phyloP scores from a whole-genome alignment of 345 rosid genomes.

The Turnera subulata region DNA sequence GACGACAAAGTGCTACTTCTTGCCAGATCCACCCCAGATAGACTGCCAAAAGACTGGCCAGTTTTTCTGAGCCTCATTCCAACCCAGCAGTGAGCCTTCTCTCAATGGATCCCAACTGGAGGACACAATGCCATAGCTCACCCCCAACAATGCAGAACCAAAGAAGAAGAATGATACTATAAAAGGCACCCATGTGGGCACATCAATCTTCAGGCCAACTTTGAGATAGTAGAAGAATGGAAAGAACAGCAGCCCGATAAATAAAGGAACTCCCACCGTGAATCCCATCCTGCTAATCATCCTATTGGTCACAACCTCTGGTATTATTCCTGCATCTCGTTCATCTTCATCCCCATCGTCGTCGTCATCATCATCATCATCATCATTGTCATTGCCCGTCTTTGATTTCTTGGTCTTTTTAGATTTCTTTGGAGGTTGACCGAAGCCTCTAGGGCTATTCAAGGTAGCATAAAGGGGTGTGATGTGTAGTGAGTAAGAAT shows the following conservation, averaged over 20 bases:
- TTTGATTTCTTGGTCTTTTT: slow-evolving; percentile 42
- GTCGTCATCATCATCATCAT: slow-evolving; percentile 24
- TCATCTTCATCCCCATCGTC: slow-evolving; percentile 22
- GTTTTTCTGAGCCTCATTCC: slow-evolving; percentile 91
- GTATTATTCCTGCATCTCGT: slow-evolving; percentile 46
- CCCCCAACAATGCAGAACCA: slow-evolving; percentile 76
- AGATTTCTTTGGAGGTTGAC: slow-evolving; percentile 53
- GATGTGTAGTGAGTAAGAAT: slow-evolving; percentile 13
- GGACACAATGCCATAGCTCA: slow-evolving; percentile 89
- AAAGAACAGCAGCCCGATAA: slow-evolving; percentile 71
- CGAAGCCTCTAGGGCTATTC: slow-evolving; percentile 79
- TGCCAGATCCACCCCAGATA: slow-evolving; percentile 56
- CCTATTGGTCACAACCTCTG: too few relatives aligned
- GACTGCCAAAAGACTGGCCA: slow-evolving; percentile 98
- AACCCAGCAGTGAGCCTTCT: slow-evolving; percentile 85
- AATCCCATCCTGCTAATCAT: too few relatives aligned
- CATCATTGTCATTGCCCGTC: slow-evolving; percentile 20
- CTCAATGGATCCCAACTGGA: slow-evolving; percentile 96
- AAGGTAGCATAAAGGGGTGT: slow-evolving; percentile 45
- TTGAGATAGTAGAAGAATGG: slow-evolving; percentile 89
- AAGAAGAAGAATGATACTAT: slow-evolving; percentile 82
- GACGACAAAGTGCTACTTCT: slow-evolving; percentile 30
- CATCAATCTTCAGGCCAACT: slow-evolving; percentile 69
- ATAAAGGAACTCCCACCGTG: slow-evolving; percentile 71
- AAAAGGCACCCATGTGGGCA: slow-evolving; percentile 83